These are phyloP conservation scores for Aulographum hederae DNA, from an alignment of 2,329 filamentous ascomycete species.

Conservation along the genomic window DNA sequence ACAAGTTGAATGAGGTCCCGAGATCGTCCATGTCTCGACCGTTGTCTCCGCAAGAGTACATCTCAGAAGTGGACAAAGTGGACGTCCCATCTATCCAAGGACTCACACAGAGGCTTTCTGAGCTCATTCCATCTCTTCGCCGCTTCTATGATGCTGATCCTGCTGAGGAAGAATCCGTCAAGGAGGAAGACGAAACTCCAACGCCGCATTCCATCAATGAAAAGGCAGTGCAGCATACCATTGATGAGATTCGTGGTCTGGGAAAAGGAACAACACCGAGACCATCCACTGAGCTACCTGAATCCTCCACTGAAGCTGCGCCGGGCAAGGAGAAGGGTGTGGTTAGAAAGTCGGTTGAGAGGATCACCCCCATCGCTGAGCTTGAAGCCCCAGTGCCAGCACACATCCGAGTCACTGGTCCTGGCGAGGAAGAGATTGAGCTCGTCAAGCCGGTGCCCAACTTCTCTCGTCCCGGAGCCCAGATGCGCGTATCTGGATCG, in stretches of 20 bases:
- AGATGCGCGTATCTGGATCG: too few species aligned
- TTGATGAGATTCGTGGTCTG: conserved; percentile 8
- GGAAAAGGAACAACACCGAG: too few species aligned
- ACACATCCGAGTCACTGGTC: too few species aligned
- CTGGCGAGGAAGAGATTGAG: too few species aligned
- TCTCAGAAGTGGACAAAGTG: conserved; percentile 25
- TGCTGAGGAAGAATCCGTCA: conserved; percentile 18
- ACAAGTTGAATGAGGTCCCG: conserved; percentile 4
- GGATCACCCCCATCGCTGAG: conserved; percentile 4
- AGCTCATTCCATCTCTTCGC: conserved; percentile 24
- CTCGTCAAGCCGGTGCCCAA: too few species aligned
- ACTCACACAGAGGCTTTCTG: conserved; percentile 26
- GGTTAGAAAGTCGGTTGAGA: too few species aligned
- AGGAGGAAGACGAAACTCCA: too few species aligned
- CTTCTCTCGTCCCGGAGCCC: too few species aligned
- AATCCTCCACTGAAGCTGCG: too few species aligned
- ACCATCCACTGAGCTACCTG: too few species aligned
- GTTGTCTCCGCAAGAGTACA: conserved; percentile 21
- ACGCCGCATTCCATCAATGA: conserved; percentile 13
- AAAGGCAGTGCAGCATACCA: conserved; percentile 14
- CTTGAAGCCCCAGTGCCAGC: conserved; percentile 5
- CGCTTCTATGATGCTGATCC: conserved; percentile 19
- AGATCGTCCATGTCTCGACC: conserved; percentile 8
- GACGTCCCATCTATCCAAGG: conserved; percentile 26
- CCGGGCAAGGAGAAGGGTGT: too few species aligned